Base-by-base conservation (phyloP, 2,329 filamentous ascomycete genomes). In the Rhynchosporium secalis region DNA sequence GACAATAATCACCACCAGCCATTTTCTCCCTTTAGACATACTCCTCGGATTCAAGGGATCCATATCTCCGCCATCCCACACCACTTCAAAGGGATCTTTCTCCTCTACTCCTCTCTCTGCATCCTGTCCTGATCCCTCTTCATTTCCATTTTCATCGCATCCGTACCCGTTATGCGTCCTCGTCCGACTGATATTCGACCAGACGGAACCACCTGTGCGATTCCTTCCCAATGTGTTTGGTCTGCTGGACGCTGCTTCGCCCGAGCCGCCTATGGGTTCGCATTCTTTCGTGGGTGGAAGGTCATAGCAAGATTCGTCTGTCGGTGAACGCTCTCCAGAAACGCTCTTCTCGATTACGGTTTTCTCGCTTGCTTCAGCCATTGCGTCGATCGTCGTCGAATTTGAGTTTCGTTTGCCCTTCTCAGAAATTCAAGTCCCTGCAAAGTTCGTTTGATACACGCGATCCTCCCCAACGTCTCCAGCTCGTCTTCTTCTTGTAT, bases 1-100 rank as follows among this genome's bases (percentile, higher is more conserved):
- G n/a, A 92, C 82, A 62, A 96, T 88, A 41, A 86, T 68, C 1
- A 93, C 86, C 65, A 96, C 88, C 36, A 86, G 61, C 94, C 94
- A 97, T 72, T 93, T 93, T 65, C 85, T 83, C n/a, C 76, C 72
- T 20, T 75, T 81, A 15, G 76, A 77, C 78, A 91, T 86, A 73
- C 84, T 91, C 62, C 88, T 85, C 0, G 93, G 93, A 69, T 88
- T 90, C 75, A 85, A 73, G 0, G 89, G 87, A 73, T 97, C 93
- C 54, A 79, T 77, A 62, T 92, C 87, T 4, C 81, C 82, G 13
- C 84, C 85, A 45, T 94, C 89, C 83, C 90, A 97, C 6, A 76
- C 76, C 26, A 98, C 92, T 65, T 91, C 83, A 69, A 85, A 93
- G 2, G 78, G 76, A 58, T 81, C 77, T 49, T 76, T 76, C 31